phyloP scores from a whole-genome alignment of 495 filamentous ascomycete genomes.

The Astrocystis sublimbata region DNA sequence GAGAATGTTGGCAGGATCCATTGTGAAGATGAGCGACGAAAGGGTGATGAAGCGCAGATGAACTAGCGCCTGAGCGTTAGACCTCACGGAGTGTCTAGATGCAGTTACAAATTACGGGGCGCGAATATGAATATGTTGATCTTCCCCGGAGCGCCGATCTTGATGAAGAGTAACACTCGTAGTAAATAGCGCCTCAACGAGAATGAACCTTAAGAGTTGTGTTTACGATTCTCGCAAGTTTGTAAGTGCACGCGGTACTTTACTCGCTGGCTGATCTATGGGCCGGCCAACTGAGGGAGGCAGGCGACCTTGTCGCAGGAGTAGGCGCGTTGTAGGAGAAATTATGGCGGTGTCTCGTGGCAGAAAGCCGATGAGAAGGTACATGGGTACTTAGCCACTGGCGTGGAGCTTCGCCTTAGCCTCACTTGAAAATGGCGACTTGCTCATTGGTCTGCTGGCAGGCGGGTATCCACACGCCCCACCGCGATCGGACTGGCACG shows the following conservation, averaged over 20 bases:
- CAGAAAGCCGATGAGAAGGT: constrained; percentile 1
- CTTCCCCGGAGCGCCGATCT: no score
- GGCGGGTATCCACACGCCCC: neutral
- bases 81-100: no score
- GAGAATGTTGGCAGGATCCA: constrained; percentile 47
- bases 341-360: constrained; percentile 12
- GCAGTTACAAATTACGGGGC: no score
- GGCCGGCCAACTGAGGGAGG: no score
- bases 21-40: constrained; percentile 9
- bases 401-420: neutral
- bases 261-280: no score
- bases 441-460: neutral
- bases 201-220: no score
- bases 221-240: no score
- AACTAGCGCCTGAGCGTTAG: neutral
- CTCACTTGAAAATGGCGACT: neutral
- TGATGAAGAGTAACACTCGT: no score
- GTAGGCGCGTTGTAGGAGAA: neutral
- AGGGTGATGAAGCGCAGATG: neutral
- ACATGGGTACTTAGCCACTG: neutral
- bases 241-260: no score
- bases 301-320: no score
- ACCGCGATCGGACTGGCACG: neutral
- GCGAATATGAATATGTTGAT: no score
- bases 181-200: no score